Conservation (phyloP, 2,329 filamentous ascomycete species). For the Dactylellina parvicollis region DNA sequence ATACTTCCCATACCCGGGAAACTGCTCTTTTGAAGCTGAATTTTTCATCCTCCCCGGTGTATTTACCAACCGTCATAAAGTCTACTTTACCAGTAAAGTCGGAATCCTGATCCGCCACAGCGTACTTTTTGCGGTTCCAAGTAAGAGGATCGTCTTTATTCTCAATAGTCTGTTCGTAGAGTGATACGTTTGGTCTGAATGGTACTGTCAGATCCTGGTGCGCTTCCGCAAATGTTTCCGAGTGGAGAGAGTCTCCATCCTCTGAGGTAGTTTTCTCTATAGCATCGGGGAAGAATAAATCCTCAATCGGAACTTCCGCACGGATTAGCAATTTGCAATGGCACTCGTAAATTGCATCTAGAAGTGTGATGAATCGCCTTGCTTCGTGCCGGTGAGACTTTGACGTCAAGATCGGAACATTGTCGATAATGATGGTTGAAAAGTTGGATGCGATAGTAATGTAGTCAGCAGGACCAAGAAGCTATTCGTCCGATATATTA, state of each 20-base stretch:
- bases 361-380: constrained; percentile 78
- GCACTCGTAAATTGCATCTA: constrained; percentile 84
- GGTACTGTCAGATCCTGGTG: constrained; percentile 81
- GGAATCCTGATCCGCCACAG: constrained; percentile 41
- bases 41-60: constrained; percentile 82
- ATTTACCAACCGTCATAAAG: constrained; percentile 73
- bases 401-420: constrained; percentile 73
- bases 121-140: constrained; percentile 40
- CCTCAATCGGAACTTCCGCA: constrained; percentile 74
- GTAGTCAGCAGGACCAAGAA: constrained; percentile 81
- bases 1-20: constrained; percentile 84
- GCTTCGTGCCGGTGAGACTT: constrained; percentile 79
- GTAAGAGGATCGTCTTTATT: constrained; percentile 27
- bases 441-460: constrained; percentile 81
- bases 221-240: constrained; percentile 76
- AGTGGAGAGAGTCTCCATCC: constrained; percentile 68
- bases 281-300: constrained; percentile 78
- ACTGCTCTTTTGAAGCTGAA: constrained; percentile 83
- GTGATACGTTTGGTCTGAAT: constrained; percentile 80
- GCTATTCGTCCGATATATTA: constrained; percentile 58
- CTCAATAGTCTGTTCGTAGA: constrained; percentile 63
- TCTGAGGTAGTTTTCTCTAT: constrained; percentile 59
- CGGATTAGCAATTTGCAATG: constrained; percentile 77
- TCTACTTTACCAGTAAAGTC: constrained; percentile 63
- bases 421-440: constrained; percentile 78